Conservation (phyloP, 306 rosid genomes). For the Biancaea sappan region DNA sequence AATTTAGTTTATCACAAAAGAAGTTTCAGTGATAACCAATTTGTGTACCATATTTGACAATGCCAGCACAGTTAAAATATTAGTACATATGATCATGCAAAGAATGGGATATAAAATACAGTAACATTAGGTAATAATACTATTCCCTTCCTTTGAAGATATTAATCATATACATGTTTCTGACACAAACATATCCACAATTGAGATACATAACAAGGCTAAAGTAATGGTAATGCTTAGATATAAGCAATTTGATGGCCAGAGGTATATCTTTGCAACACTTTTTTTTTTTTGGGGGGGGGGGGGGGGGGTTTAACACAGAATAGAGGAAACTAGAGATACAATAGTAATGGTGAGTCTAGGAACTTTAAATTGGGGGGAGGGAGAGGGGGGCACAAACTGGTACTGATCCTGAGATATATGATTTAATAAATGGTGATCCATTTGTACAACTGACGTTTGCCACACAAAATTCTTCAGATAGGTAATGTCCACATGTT, state of each 20-base stretch:
- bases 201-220: neutral
- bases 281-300: too few species aligned
- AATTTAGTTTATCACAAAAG: neutral
- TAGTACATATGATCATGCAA: neutral
- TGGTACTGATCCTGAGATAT: too few species aligned
- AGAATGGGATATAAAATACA: neutral
- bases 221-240: neutral
- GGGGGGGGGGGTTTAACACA: too few species aligned
- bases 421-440: too few species aligned
- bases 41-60: neutral
- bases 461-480: neutral
- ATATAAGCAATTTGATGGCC: neutral
- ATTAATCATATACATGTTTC: neutral
- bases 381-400: too few species aligned
- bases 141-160: neutral
- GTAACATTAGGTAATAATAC: neutral
- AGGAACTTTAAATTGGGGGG: too few species aligned
- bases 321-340: too few species aligned
- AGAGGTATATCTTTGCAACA: too few species aligned
- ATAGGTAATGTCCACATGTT: neutral
- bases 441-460: too few species aligned
- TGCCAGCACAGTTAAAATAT: neutral
- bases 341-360: too few species aligned
- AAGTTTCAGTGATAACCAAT: neutral
- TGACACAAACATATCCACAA: neutral